phyloP scores from a whole-genome alignment of 2,329 filamentous ascomycete species.

The Talaromyces sp. region DNA sequence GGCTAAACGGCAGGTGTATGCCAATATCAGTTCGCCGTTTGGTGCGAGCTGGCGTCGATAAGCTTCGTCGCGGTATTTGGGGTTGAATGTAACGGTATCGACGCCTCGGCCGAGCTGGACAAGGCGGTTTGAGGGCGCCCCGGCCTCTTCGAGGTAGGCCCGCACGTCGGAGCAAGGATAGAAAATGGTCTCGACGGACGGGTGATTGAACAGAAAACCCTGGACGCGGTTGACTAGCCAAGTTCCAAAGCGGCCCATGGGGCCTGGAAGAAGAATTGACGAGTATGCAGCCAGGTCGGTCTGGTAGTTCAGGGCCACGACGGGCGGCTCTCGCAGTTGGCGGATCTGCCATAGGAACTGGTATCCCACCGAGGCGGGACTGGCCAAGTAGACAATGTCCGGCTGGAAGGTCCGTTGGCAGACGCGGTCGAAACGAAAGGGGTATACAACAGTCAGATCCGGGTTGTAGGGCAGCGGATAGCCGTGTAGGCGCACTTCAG shows the following conservation, averaged over 20 bases:
- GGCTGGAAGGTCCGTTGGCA: slow-evolving; percentile 61
- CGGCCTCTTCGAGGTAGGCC: slow-evolving; percentile 56
- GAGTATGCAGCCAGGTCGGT: slow-evolving; percentile 68
- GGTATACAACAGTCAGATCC: slow-evolving; percentile 65
- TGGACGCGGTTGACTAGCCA: slow-evolving; percentile 61
- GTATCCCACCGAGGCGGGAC: slow-evolving; percentile 65
- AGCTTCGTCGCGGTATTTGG: slow-evolving; percentile 46
- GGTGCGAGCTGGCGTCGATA: slow-evolving; percentile 55
- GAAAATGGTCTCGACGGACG: slow-evolving; percentile 61
- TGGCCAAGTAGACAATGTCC: slow-evolving; percentile 66
- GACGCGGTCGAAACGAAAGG: slow-evolving; percentile 60
- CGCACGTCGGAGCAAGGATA: slow-evolving; percentile 63
- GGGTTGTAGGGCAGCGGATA: slow-evolving; percentile 68
- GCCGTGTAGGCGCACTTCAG: slow-evolving; percentile 45
- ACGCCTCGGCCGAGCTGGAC: slow-evolving; percentile 62
- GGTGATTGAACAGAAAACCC: slow-evolving; percentile 61
- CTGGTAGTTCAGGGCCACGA: slow-evolving; percentile 66
- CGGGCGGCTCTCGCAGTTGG: slow-evolving; percentile 53
- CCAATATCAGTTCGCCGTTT: slow-evolving; percentile 59
- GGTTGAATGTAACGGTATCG: slow-evolving; percentile 59
- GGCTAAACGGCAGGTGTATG: slow-evolving; percentile 63
- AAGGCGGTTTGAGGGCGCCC: slow-evolving; percentile 54
- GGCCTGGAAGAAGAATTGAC: slow-evolving; percentile 62
- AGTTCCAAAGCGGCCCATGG: slow-evolving; percentile 58
- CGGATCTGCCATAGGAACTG: slow-evolving; percentile 66